A percentile compares a stretch with the other conserved stretches of the same genome.
Evolutionary conservation across 495 filamentous ascomycete genomes (phyloP).

Genomic region (Hypoxylon crocopeplum): DNA sequence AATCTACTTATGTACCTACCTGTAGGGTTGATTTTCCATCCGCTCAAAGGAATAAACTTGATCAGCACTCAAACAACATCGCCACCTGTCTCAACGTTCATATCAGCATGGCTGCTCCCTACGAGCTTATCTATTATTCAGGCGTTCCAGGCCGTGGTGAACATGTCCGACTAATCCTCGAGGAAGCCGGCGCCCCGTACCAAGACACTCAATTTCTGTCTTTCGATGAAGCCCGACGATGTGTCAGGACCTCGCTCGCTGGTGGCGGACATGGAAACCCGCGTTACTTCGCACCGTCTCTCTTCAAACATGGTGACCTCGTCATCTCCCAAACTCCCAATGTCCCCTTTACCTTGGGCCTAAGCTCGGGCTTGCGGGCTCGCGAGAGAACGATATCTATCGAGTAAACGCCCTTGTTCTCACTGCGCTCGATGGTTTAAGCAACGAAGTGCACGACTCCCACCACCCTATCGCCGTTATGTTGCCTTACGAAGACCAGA

Average conservation of each 20-base stretch:
- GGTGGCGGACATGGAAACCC: slow-evolving; percentile 46
- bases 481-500: slow-evolving; percentile 63
- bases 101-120: no score
- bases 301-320: slow-evolving; percentile 52
- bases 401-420: slow-evolving; percentile 43
- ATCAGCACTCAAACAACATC: no score
- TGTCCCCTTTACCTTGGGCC: slow-evolving; percentile 59
- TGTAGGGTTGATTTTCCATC: no score
- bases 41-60: no score
- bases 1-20: no score
- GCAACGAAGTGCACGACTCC: slow-evolving; percentile 13
- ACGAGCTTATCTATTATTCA: slow-evolving; percentile 63
- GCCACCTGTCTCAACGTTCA: no score
- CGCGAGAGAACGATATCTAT: slow-evolving; percentile 35
- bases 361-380: slow-evolving; percentile 47
- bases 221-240: no score
- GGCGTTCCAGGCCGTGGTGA: slow-evolving; percentile 63
- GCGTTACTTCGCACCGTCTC: slow-evolving; percentile 57
- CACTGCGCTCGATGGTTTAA: slow-evolving; percentile 51
- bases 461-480: slow-evolving; percentile 55
- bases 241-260: slow-evolving; percentile 4
- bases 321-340: slow-evolving; percentile 57
- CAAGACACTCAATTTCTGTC: no score
- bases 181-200: slow-evolving; percentile 47
- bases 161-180: slow-evolving; percentile 60